A percentile compares a stretch with the other conserved stretches of the same genome.
These are phyloP conservation scores for Trichophaea hybrida DNA, from an alignment of 2,329 filamentous ascomycete species.

Conservation along the genomic window DNA sequence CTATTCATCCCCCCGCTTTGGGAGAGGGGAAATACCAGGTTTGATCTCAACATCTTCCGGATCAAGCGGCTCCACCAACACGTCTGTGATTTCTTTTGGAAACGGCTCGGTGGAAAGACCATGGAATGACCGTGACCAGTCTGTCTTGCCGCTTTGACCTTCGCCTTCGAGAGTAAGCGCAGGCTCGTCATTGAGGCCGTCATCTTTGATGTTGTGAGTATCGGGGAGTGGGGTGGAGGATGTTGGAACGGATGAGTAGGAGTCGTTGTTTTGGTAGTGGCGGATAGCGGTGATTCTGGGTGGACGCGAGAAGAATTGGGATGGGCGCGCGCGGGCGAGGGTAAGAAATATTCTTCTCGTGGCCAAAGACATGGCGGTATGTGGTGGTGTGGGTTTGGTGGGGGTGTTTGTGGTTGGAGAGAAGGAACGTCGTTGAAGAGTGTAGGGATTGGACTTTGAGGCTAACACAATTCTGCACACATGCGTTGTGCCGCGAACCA, in stretches of 20 bases:
- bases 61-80: conserved; percentile 53
- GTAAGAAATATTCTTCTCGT: not conserved
- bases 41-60: conserved; percentile 84
- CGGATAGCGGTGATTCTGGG: conserved; percentile 1
- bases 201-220: not conserved
- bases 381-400: not conserved
- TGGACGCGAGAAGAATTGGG: not conserved
- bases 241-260: conserved; percentile 27
- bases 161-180: not conserved
- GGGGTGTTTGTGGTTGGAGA: not conserved
- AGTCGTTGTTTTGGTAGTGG: conserved; percentile 22
- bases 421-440: not conserved
- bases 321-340: not conserved
- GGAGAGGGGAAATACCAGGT: conserved; percentile 36
- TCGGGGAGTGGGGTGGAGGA: conserved; percentile 10
- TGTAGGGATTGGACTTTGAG: not conserved
- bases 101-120: conserved; percentile 61
- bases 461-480: too few relatives aligned
- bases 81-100: conserved; percentile 49
- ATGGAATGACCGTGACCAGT: conserved; percentile 77
- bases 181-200: not conserved
- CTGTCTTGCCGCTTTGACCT: conserved; percentile 38
- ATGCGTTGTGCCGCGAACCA: too few relatives aligned
- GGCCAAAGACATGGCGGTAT: not conserved
- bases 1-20: not conserved